These are phyloP conservation scores for Sordariomycetes sp. DNA, from an alignment of 2,329 filamentous ascomycete species.

Conservation along the genomic window DNA sequence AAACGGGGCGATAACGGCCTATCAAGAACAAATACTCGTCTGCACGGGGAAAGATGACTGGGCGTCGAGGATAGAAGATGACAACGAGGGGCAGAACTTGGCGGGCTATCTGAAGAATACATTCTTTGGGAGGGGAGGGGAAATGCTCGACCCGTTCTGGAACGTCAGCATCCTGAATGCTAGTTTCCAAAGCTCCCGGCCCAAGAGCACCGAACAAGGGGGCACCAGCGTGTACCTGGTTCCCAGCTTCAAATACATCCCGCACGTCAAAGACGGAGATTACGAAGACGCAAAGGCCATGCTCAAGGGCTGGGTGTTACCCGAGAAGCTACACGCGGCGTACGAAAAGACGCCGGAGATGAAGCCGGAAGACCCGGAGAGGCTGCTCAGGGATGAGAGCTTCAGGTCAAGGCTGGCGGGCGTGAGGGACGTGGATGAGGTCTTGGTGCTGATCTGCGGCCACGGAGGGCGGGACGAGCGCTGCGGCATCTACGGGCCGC, in stretches of 20 bases:
- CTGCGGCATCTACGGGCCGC: conserved; percentile 72
- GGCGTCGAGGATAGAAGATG: conserved; percentile 77
- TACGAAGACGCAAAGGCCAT: conserved; percentile 46
- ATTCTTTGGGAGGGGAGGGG: conserved; percentile 58
- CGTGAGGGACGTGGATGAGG: conserved; percentile 54
- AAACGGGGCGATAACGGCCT: conserved; percentile 68
- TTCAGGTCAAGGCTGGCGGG: conserved; percentile 42
- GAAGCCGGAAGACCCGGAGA: conserved; percentile 45
- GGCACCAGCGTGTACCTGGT: conserved; percentile 65
- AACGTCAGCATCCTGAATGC: conserved; percentile 69
- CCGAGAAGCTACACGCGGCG: conserved; percentile 49
- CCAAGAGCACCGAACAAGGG: conserved; percentile 32
- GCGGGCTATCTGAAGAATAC: conserved; percentile 63
- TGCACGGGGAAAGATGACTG: conserved; percentile 76
- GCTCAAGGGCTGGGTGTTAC: conserved; percentile 58
- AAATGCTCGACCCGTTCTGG: conserved; percentile 63
- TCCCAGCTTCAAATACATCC: conserved; percentile 75
- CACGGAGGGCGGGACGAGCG: conserved; percentile 74
- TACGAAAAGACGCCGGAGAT: conserved; percentile 51
- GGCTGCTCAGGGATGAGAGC: conserved; percentile 38
- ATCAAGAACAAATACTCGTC: conserved; percentile 74
- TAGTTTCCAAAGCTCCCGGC: conserved; percentile 57
- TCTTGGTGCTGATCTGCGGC: conserved; percentile 79
- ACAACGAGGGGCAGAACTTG: conserved; percentile 57
- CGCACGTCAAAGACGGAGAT: conserved; percentile 55